These are phyloP conservation scores for Pouteria glomerata DNA, from an alignment of 148 eudicot species.

Conservation along the genomic window DNA sequence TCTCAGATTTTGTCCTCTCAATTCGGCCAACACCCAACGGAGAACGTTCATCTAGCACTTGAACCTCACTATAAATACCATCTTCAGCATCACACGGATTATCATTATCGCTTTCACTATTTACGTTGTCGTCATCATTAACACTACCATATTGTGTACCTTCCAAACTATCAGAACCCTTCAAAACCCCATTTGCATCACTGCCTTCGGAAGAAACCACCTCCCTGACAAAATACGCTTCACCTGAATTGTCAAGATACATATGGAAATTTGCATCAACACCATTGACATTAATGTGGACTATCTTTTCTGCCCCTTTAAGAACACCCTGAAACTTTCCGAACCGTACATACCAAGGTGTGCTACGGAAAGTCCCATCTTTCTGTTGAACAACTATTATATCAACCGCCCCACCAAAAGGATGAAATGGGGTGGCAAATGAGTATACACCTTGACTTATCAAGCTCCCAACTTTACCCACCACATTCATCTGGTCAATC, in stretches of 20 bases:
- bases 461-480: constrained; percentile 71
- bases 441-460: constrained; percentile 89
- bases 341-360: constrained; percentile 98
- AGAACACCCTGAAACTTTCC: constrained; percentile 98
- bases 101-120: constrained; percentile 27
- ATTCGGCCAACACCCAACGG: constrained; percentile 36
- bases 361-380: constrained; percentile 79
- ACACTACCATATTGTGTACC: constrained; percentile 18
- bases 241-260: constrained; percentile 95
- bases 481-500: constrained; percentile 69
- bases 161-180: constrained; percentile 33
- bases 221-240: constrained; percentile 85
- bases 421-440: constrained; percentile 98
- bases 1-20: constrained; percentile 71
- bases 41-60: constrained; percentile 36
- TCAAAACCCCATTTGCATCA: constrained; percentile 25
- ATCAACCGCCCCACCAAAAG: constrained; percentile 98
- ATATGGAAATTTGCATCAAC: constrained; percentile 82
- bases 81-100: constrained; percentile 28
- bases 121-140: constrained; percentile 30
- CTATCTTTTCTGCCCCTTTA: constrained; percentile 87
- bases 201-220: constrained; percentile 38
- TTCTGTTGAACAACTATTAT: constrained; percentile 87
- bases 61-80: constrained; percentile 32
- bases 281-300: constrained; percentile 75